Base-by-base conservation (phyloP, 257 asterid genomes). In the Ballota nigra region DNA sequence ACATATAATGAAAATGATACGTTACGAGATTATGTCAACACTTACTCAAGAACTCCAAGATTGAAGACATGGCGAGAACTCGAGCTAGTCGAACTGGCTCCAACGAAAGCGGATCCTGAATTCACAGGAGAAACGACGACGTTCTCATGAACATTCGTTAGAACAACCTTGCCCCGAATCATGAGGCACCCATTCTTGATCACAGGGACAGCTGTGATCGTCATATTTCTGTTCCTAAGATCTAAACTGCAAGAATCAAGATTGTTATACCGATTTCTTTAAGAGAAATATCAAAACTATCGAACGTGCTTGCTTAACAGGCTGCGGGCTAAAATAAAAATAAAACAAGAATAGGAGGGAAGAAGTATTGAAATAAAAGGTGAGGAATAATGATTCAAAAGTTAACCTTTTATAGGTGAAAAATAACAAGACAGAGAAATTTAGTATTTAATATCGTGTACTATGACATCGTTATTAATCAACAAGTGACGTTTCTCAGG, bases 11-110 rank as follows among this genome's bases (percentile, higher is more conserved):
- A 8, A 36, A 36, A 8, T 36, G 43, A 7, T 8, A 36, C 38
- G n/a, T n/a, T n/a, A n/a, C n/a, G n/a, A n/a, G n/a, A n/a, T n/a
- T n/a, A n/a, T n/a, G n/a, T 18, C 0, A 58, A 20, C 8, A 78
- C 91, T 79, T 45, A 84, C 91, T 75, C 78, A 24, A 88, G 91
- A 56, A 77, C 63, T 65, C 95, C 95, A 63, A 88, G 83, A 68
- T 31, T 68, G 72, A 86, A 86, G 67, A 86, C 84, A 65, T 84
- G 95, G 66, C 41, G 82, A 11, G 86, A 80, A 41, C 77, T 77
- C 9, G 82, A 18, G 1, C 7, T 65, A 0, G 67, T 19, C 2
- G 95, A 78, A 4, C 40, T 61, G 26, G 89, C 91, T 41, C 91
- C 91, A 19, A 88, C 1, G 31, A 84, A 88, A 64, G 89, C 89